phyloP scores from a whole-genome alignment of 2,329 filamentous ascomycete species.

The Fonsecaea erecta region DNA sequence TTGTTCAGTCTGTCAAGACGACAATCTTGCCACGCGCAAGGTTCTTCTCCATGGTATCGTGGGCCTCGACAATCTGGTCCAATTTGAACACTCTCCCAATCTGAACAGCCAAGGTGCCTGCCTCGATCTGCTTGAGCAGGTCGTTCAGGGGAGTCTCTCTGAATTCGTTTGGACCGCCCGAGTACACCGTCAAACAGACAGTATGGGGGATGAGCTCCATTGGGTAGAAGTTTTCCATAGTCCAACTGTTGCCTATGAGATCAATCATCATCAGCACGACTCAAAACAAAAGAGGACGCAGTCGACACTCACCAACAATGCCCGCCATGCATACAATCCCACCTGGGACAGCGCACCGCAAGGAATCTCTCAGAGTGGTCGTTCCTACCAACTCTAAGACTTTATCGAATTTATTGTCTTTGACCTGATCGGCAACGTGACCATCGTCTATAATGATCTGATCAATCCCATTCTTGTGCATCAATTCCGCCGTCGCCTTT shows the following conservation, averaged over 20 bases:
- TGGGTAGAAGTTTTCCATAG: constrained; percentile 46
- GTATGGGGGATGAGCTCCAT: constrained; percentile 51
- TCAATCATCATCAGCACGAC: background rate
- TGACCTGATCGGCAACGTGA: constrained; percentile 45
- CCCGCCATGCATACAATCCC: constrained; percentile 55
- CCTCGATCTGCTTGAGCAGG: constrained; percentile 46
- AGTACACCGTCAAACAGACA: constrained; percentile 50
- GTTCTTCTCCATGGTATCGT: constrained; percentile 53
- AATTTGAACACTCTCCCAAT: constrained; percentile 51
- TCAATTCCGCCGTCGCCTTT: constrained; percentile 42
- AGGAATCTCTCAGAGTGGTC: constrained; percentile 50
- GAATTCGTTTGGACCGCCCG: constrained; percentile 47
- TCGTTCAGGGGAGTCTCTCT: constrained; percentile 50
- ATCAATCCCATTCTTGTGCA: constrained; percentile 49
- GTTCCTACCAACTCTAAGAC: constrained; percentile 55
- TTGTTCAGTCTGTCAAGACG: constrained; percentile 39
- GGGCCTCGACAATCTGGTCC: constrained; percentile 54
- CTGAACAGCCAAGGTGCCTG: constrained; percentile 47
- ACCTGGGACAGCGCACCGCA: constrained; percentile 46
- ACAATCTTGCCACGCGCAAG: constrained; percentile 53
- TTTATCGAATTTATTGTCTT: constrained; percentile 45
- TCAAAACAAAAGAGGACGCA: background rate
- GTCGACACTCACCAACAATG: constrained; percentile 45
- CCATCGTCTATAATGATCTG: constrained; percentile 54
- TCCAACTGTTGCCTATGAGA: constrained; percentile 45